Percentiles rank a stretch among this genome's conserved stretches.
phyloP scores from a whole-genome alignment of 1,139 yeast species.

The Scheffersomyces parashehatae region DNA sequence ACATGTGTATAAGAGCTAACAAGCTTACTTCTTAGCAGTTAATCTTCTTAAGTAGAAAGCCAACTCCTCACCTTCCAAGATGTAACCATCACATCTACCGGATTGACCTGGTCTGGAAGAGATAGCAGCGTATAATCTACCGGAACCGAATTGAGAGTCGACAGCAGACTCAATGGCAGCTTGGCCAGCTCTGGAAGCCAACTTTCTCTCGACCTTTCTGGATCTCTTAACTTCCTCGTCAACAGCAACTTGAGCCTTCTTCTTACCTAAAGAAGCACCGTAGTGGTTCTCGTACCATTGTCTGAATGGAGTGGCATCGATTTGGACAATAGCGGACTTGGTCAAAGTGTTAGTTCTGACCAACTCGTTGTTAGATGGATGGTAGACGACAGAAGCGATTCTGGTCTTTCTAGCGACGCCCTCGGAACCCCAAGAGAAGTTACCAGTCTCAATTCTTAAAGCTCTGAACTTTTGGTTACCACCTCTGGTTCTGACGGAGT shows the following conservation, averaged over 20 bases:
- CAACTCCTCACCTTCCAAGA: conserved; percentile 99
- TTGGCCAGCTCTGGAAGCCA: conserved; percentile 84
- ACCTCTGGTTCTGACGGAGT: conserved; percentile 99
- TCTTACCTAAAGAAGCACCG: conserved; percentile 93
- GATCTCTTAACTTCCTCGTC: conserved; percentile 66
- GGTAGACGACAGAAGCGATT: conserved; percentile 96
- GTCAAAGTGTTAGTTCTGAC: conserved; percentile 99
- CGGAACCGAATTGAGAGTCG: conserved; percentile 95
- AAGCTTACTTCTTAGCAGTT: conserved; percentile 92
- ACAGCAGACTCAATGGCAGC: conserved; percentile 89
- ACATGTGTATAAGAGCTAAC: conserved; percentile 8
- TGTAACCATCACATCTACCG: conserved; percentile 99
- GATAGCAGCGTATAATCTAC: conserved; percentile 97
- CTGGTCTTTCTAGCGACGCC: conserved; percentile 99
- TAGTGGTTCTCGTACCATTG: conserved; percentile 99
- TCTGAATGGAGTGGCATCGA: conserved; percentile 99
- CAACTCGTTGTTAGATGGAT: conserved; percentile 99
- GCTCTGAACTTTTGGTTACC: conserved; percentile 99
- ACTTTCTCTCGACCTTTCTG: conserved; percentile 84
- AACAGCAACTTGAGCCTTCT: conserved; percentile 44
- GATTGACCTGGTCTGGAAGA: conserved; percentile 99
- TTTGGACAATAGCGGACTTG: conserved; percentile 98
- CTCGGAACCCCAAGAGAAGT: conserved; percentile 99
- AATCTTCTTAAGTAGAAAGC: conserved; percentile 99
- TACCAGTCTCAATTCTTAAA: conserved; percentile 98